Evolutionary conservation across 2,329 filamentous ascomycete species (phyloP).

Genomic region (Colletotrichum abscissum): DNA sequence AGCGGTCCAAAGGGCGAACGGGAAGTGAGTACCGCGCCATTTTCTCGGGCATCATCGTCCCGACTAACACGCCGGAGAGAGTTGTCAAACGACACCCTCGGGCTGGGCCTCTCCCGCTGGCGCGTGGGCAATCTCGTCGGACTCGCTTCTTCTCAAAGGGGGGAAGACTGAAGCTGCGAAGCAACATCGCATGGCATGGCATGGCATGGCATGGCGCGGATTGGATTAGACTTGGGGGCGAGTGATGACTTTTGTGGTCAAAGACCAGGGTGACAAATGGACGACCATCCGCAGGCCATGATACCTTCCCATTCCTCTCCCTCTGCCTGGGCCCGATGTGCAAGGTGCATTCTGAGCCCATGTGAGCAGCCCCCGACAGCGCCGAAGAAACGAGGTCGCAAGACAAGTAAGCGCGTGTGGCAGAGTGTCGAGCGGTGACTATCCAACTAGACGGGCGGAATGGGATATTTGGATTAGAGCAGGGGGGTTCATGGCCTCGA

Average conservation of each 20-base stretch:
- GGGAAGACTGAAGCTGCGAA: neutral
- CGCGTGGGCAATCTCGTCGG: neutral
- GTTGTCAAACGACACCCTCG: neutral
- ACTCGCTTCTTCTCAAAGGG: constrained; percentile 2
- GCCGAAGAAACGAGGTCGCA: neutral
- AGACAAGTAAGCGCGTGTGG: neutral
- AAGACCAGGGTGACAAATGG: neutral
- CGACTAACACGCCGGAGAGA: neutral
- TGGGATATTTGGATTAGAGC: neutral
- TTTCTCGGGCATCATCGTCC: constrained; percentile 10
- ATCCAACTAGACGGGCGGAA: neutral
- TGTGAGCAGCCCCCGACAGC: neutral
- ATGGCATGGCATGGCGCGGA: neutral
- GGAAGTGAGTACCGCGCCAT: constrained; percentile 12
- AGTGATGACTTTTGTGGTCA: neutral
- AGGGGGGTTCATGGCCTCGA: constrained; percentile 17
- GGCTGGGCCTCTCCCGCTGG: neutral
- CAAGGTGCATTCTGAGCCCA: neutral
- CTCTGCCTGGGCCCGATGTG: neutral
- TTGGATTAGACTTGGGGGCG: neutral
- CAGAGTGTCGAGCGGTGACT: neutral
- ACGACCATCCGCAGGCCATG: neutral
- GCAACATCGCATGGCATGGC: constrained; percentile 7
- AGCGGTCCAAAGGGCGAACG: constrained; percentile 19
- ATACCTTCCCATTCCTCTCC: constrained; percentile 6